phyloP scores from a whole-genome alignment of 1,284 basidiomycete species.

The Farysia itapuensis region DNA sequence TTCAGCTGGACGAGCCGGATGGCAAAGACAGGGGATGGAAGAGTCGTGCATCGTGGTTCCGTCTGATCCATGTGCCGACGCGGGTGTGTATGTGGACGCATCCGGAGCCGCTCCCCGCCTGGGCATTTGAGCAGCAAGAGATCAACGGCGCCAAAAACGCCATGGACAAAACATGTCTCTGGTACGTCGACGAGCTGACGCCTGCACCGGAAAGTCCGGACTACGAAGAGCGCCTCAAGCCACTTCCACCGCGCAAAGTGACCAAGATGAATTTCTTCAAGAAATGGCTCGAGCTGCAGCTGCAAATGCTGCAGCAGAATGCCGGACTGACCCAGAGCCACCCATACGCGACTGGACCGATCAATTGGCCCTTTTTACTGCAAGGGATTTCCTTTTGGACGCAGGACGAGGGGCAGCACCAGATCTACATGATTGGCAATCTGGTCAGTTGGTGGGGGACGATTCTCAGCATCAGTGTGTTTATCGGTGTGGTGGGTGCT shows the following conservation, averaged over 20 bases:
- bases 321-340: slow-evolving; percentile 90
- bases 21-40: slow-evolving; percentile 16
- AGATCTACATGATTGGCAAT: slow-evolving; percentile 96
- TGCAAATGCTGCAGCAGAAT: slow-evolving; percentile 96
- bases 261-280: slow-evolving; percentile 86
- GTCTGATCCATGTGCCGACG: slow-evolving; percentile 78
- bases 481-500: slow-evolving; percentile 82
- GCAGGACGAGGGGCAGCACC: slow-evolving; percentile 72
- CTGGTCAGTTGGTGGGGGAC: slow-evolving; percentile 92
- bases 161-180: slow-evolving; percentile 77
- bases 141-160: slow-evolving; percentile 96
- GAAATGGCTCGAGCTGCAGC: slow-evolving; percentile 90
- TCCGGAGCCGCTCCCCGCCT: slow-evolving; percentile 77
- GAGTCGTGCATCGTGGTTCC: slow-evolving; percentile 47
- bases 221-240: slow-evolving; percentile 40
- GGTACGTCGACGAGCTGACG: slow-evolving; percentile 84
- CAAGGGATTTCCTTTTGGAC: slow-evolving; percentile 99
- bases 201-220: slow-evolving; percentile 62
- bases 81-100: slow-evolving; percentile 94
- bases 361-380: slow-evolving; percentile 97
- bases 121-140: slow-evolving; percentile 96
- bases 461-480: slow-evolving; percentile 80
- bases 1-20: slow-evolving; percentile 36
- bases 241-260: slow-evolving; percentile 67
- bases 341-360: slow-evolving; percentile 88